phyloP scores from a whole-genome alignment of 176 grass and related monocot species.

The Musa beccarii region DNA sequence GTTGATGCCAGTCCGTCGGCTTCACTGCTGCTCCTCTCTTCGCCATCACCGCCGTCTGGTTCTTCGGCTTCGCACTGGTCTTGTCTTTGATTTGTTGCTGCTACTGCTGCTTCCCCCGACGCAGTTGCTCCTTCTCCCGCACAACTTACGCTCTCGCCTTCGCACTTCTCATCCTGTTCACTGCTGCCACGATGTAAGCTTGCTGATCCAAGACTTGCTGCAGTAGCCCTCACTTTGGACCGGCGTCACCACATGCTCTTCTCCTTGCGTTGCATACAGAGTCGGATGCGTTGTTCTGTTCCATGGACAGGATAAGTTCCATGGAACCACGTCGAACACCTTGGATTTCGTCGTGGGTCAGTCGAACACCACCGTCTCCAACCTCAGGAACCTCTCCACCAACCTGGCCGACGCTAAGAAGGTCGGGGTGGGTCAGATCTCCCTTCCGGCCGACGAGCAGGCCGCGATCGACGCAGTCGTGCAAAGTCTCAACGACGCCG shows the following conservation, averaged over 20 bases:
- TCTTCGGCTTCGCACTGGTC: constrained; percentile 31
- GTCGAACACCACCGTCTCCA: constrained; percentile 37
- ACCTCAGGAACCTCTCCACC: constrained; percentile 37
- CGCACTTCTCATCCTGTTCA: constrained; percentile 36
- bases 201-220: background rate
- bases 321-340: constrained; percentile 45
- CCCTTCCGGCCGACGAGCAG: constrained; percentile 22
- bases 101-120: constrained; percentile 21
- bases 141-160: constrained; percentile 28
- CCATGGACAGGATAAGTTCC: constrained; percentile 50
- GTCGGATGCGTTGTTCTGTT: constrained; percentile 59
- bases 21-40: constrained; percentile 72
- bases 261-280: constrained; percentile 19
- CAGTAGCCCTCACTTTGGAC: background rate
- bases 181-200: constrained; percentile 37
- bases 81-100: constrained; percentile 37
- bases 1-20: constrained; percentile 51
- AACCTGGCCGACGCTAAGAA: constrained; percentile 51
- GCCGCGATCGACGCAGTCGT: constrained; percentile 37
- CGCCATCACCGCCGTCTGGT: constrained; percentile 36
- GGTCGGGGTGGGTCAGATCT: constrained; percentile 12
- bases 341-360: constrained; percentile 52
- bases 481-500: constrained; percentile 12
- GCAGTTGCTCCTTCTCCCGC: constrained; percentile 40
- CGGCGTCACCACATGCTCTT: background rate